Base-by-base conservation (phyloP, 768 basidiomycete species). In the Galerina sulciceps region DNA sequence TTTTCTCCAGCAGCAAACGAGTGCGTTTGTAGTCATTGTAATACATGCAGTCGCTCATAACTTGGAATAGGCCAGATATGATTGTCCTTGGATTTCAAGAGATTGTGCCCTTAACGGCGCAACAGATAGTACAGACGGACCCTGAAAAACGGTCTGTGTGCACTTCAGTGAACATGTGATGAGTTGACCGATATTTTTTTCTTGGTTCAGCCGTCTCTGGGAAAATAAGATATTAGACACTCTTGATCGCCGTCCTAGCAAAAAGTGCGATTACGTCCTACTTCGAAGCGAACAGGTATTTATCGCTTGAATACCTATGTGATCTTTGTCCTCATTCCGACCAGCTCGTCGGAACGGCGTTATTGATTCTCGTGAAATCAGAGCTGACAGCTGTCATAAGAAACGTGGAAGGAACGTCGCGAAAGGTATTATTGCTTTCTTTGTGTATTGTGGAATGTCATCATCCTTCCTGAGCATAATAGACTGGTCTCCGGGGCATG, bases 81-180 rank as follows among this genome's bases (percentile, higher is more conserved):
- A 89, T 96, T 69, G 88, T 88, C 18, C 79, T 98, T 26, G 93
- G 92, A 2, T 97, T 98, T 70, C 96, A 99, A 73, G 97, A 99
- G 73, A 95, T 99, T 53, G 97, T 99, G 0, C 94, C 95, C 4
- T 82, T 99, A 46, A 98, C 94, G n/a, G 94, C 97, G 2, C 94
- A 96, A 67, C 96, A 98, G 71, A 98, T 99, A 42, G 81, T 98
- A 14, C 95, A 97, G 71, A 90, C 95, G 6, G 96, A 98, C 73
- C 94, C 96, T 1, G 94, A 94, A 69, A 95, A 94, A 76, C 84
- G 86, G 93, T 90, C 52, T 20, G 78, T 58, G 20, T 49, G 9
- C 26, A 31, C 22, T 15, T 6, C 17, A 14, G 20, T 15, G 6
- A 15, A 14, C 17, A 14, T 23, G 10, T 31, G 37, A 20, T 20